Conservation (phyloP, 192 early-diverging fungal genomes). For the Coemansia sp. region DNA sequence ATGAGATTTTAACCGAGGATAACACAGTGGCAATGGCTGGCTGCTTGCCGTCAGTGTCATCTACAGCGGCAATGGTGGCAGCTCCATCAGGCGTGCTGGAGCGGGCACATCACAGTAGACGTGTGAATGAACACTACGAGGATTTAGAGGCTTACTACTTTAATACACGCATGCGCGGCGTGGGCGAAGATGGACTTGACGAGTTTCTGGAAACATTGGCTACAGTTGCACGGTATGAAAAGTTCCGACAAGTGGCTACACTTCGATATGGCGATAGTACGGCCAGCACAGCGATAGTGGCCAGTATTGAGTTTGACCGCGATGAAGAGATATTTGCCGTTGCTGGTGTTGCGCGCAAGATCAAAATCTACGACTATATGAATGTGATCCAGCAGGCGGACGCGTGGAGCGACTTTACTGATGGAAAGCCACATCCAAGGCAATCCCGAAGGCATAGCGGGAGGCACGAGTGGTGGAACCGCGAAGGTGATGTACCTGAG, state of each 20-base stretch:
- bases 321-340: slow-evolving; percentile 94
- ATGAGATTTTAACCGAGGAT: slow-evolving; percentile 11
- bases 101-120: slow-evolving; percentile 23
- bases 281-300: slow-evolving; percentile 76
- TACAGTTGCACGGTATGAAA: slow-evolving; percentile 66
- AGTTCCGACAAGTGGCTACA: slow-evolving; percentile 72
- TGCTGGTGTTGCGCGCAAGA: slow-evolving; percentile 87
- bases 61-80: slow-evolving; percentile 1
- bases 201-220: slow-evolving; percentile 62
- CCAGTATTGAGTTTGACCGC: slow-evolving; percentile 90
- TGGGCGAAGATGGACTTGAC: slow-evolving; percentile 31
- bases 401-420: slow-evolving; percentile 36
- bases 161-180: slow-evolving; percentile 57
- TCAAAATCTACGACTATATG: slow-evolving; percentile 89
- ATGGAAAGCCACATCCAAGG: slow-evolving; percentile 17
- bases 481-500: slow-evolving; percentile 18
- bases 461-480: slow-evolving; percentile 53
- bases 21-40: background rate
- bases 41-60: background rate
- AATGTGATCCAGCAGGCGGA: slow-evolving; percentile 53
- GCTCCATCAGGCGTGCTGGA: background rate
- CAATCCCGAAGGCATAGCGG: slow-evolving; percentile 9
- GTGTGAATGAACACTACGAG: slow-evolving; percentile 63
- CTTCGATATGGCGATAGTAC: slow-evolving; percentile 78
- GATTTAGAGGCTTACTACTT: slow-evolving; percentile 78